Conservation (phyloP, 2,329 filamentous ascomycete species). For the Cryphonectria carpinicola region DNA sequence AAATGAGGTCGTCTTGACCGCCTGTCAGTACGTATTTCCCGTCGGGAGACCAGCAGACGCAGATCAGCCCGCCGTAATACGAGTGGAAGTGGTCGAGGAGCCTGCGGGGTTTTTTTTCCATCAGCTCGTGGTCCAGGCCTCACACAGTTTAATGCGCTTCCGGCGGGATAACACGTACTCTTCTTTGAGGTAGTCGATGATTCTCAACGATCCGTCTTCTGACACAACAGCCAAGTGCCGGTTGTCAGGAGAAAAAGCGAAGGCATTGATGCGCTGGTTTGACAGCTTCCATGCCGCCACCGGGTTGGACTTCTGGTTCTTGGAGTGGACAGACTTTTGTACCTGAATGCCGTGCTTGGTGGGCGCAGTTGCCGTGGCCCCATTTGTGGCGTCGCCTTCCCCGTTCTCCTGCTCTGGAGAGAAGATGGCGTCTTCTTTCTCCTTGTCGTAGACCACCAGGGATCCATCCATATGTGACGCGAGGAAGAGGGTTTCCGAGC, state of each 20-base stretch:
- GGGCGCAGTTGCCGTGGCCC: slow-evolving; percentile 38
- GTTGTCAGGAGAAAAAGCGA: slow-evolving; percentile 89
- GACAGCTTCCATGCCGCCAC: slow-evolving; percentile 92
- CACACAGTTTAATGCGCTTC: background rate
- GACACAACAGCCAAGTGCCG: slow-evolving; percentile 86
- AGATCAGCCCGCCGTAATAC: slow-evolving; percentile 92
- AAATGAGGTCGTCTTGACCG: slow-evolving; percentile 93
- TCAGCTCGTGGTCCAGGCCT: slow-evolving; percentile 14
- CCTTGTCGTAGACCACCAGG: slow-evolving; percentile 94
- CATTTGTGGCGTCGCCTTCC: slow-evolving; percentile 54
- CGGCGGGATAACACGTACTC: slow-evolving; percentile 59
- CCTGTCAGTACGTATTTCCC: slow-evolving; percentile 95
- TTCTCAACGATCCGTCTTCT: slow-evolving; percentile 85
- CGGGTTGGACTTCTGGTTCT: slow-evolving; percentile 91
- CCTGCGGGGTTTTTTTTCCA: slow-evolving; percentile 49
- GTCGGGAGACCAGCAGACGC: slow-evolving; percentile 97
- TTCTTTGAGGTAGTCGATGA: slow-evolving; percentile 92
- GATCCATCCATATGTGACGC: slow-evolving; percentile 91
- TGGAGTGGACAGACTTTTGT: slow-evolving; percentile 89
- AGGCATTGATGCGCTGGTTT: slow-evolving; percentile 86
- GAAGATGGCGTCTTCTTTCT: slow-evolving; percentile 87
- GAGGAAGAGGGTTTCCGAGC: slow-evolving; percentile 90
- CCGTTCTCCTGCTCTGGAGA: slow-evolving; percentile 76
- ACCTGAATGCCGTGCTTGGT: slow-evolving; percentile 64
- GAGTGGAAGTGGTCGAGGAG: slow-evolving; percentile 85